Evolutionary conservation across 345 rosid species (phyloP), one percentile per base, ranked within the genome.

Genomic region (Hirschfeldia incana): DNA sequence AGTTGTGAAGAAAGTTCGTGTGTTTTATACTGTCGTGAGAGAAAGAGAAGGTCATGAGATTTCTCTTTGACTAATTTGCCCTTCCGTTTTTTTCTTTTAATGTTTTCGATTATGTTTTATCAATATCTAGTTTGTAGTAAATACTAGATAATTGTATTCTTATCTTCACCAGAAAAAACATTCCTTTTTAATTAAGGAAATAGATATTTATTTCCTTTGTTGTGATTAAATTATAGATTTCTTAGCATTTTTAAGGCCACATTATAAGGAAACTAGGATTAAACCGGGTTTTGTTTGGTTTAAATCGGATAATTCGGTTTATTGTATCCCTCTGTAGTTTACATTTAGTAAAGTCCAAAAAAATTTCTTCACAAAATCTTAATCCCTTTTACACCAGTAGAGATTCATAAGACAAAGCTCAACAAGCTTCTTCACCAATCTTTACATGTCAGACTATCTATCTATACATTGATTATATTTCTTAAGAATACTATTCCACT

Each of bases 361-460:
- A 49, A 13, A 29, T 58, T 6, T 37, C 59, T 26, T 9, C 39
- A 69, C 37, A 69, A 44, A 44, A 44, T 13, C 29, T 33, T 33
- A 33, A 60, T 8, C 49, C 51, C 69, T n/a, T 6, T 62, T 33
- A 9, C 65, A 27, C 64, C 10, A 62, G n/a, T 46, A 10, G 10
- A 15, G 10, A 49, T 63, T 70, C 42, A 16, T 15, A 1, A 60
- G 13, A 59, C 26, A 49, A 21, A 70, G 77, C 82, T 85, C 82
- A 70, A 37, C 28, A n/a, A 51, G 76, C 82, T 84, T 85, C 37
- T 76, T 89, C 88, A n/a, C 88, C 91, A 12, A 78, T 83, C 77
- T 86, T 87, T 10, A 88, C 92, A 6, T 91, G 91, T 79, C 92
- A 2, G 92, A 70, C 4, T 49, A 94, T 91, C 97, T 92, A 81